phyloP scores from a whole-genome alignment of 1,139 yeast species.

The Kurtzmaniella quercitrusa region DNA sequence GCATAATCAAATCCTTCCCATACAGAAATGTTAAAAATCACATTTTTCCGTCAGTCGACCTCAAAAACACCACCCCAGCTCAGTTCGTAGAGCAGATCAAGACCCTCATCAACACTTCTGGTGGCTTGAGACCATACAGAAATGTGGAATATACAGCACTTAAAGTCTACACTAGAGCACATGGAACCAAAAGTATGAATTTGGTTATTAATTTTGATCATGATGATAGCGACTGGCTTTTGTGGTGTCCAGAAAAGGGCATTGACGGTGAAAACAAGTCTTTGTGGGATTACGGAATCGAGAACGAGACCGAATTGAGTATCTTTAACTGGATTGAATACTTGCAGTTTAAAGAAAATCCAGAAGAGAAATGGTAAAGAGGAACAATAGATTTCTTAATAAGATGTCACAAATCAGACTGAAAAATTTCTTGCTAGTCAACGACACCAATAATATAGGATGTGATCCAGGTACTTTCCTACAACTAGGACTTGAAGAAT shows the following conservation, averaged over 20 bases:
- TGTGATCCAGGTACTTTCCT: too few relatives aligned
- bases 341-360: conserved; percentile 65
- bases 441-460: too few relatives aligned
- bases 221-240: conserved; percentile 57
- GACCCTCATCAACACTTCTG: conserved; percentile 55
- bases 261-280: conserved; percentile 35
- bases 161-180: conserved; percentile 91
- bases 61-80: conserved; percentile 63
- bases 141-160: conserved; percentile 71
- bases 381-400: too few relatives aligned
- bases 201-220: conserved; percentile 85
- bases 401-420: too few relatives aligned
- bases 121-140: conserved; percentile 78
- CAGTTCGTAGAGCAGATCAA: conserved; percentile 49
- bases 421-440: too few relatives aligned
- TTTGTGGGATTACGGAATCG: conserved; percentile 66
- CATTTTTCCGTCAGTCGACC: conserved; percentile 67
- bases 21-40: conserved; percentile 86
- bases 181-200: conserved; percentile 91
- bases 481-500: too few relatives aligned
- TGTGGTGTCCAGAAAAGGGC: conserved; percentile 29
- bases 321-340: conserved; percentile 68
- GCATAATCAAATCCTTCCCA: conserved; percentile 88
- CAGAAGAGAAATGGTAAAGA: conserved; percentile 82
- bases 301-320: conserved; percentile 90